Conservation (phyloP, 306 rosid genomes). For the Argentina anserina region DNA sequence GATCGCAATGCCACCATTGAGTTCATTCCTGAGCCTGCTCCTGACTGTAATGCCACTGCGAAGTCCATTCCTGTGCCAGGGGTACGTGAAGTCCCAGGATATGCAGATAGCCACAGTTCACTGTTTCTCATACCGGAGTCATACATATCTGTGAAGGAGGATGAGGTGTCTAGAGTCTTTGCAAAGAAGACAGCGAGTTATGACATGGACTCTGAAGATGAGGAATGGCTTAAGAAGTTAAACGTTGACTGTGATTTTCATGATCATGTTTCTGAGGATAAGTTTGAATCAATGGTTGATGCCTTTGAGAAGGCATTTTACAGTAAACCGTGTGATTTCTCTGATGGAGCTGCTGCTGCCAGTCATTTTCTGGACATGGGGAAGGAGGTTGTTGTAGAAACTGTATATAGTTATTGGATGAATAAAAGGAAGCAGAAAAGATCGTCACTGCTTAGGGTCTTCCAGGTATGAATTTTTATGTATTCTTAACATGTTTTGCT, state of each 20-base stretch:
- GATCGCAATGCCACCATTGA: conserved; percentile 29
- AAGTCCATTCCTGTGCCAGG: conserved; percentile 71
- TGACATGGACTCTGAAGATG: conserved; percentile 87
- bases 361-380: conserved; percentile 44
- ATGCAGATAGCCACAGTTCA: conserved; percentile 27
- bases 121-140: conserved; percentile 46
- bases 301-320: conserved; percentile 61
- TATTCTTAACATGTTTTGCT: conserved; percentile 15
- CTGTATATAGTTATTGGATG: conserved; percentile 58
- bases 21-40: conserved; percentile 23
- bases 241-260: conserved; percentile 33
- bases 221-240: conserved; percentile 57
- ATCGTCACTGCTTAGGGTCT: conserved; percentile 46
- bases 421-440: conserved; percentile 59
- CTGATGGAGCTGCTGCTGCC: conserved; percentile 40
- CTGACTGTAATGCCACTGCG: conserved; percentile 6
- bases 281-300: conserved; percentile 65
- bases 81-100: conserved; percentile 46
- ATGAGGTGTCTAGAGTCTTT: conserved; percentile 65
- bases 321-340: conserved; percentile 39
- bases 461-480: conserved; percentile 53
- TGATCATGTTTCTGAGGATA: conserved; percentile 46
- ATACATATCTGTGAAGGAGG: conserved; percentile 47
- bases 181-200: conserved; percentile 48
- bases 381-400: conserved; percentile 41